Evolutionary conservation across 169 alveolate species (phyloP).

Genomic region (Pseudocohnilembus persalinus): DNA sequence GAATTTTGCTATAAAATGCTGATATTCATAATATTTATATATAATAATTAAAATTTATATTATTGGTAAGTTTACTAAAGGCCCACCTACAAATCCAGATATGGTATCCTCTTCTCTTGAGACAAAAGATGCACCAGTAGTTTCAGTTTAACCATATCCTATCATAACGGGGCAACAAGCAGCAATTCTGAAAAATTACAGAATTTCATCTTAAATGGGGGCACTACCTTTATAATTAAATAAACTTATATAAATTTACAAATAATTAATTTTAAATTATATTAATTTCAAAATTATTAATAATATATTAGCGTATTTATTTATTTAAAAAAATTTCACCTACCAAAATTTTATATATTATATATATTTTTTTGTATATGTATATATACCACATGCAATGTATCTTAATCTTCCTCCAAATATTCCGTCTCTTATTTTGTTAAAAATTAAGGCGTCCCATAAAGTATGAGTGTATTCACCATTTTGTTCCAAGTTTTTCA

Average conservation of each 20-base stretch:
- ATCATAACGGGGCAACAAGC: conserved; percentile 62
- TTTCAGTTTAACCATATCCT: conserved; percentile 82
- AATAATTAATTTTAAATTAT: too few species aligned
- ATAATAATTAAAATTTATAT: too few species aligned
- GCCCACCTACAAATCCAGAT: conserved; percentile 71
- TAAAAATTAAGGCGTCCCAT: conserved; percentile 53
- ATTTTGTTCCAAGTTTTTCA: conserved; percentile 27
- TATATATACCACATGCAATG: conserved; percentile 68
- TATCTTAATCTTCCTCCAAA: conserved; percentile 63
- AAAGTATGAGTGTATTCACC: conserved; percentile 39
- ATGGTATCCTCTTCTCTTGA: conserved; percentile 56
- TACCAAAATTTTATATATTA: too few species aligned
- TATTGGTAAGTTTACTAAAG: conserved; percentile 46
- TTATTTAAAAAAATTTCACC: too few species aligned
- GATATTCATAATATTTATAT: too few species aligned
- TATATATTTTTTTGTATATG: too few species aligned
- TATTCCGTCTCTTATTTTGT: background rate
- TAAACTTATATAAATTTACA: too few species aligned
- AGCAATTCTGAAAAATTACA: conserved; percentile 56
- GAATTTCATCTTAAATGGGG: conserved; percentile 69
- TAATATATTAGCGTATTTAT: too few species aligned
- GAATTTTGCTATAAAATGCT: too few species aligned
- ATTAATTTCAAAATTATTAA: too few species aligned
- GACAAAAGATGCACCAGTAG: conserved; percentile 58
- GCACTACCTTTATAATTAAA: too few species aligned